Evolutionary conservation across 371 early-diverging fungal species (phyloP), one percentile per base, ranked within the genome.

Genomic region (Rhizopus arrhizus): DNA sequence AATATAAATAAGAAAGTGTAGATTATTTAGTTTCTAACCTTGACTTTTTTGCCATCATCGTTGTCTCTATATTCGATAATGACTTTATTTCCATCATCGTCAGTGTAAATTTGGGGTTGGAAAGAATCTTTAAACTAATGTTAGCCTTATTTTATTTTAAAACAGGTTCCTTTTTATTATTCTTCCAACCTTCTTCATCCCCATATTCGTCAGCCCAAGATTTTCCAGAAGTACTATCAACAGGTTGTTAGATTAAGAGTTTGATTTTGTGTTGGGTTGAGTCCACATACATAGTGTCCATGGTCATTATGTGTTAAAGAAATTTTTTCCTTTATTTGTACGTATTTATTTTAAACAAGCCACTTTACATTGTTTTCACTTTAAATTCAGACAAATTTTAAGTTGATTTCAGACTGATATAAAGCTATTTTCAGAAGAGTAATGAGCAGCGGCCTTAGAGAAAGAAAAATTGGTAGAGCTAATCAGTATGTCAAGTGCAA

Each of bases 31-130:
- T 3, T 36, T 5, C 59, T 47, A 75, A 90, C 88, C 82, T 91
- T 94, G 58, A 95, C 92, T 74, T 85, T 90, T 69, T 90, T 90
- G 73, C 95, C 94, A 46, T 92, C 91, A 32, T 92, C 95, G 65
- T 93, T 94, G 35, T 82, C 78, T 67, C 83, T 84, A 79, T 85
- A 89, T 81, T 91, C 91, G 53, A 91, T 82, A 56, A 91, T 83
- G 34, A 89, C 86, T 69, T 91, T 91, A 63, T 93, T 88, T 46
- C 94, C 95, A 59, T 95, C 92, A 61, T 85, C 87, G 45, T 91
- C 92, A 54, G 84, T 81, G 61, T 83, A 85, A 49, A 80, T 70
- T 73, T 84, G 80, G 58, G 81, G 70, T 58, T 78, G 79, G 58
- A 74, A 83, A 35, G 74, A 68, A 69, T 79, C 82, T 81, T 54